These are phyloP conservation scores for Fusarium sarcochroum DNA, from an alignment of 2,329 filamentous ascomycete genomes.

Conservation along the genomic window DNA sequence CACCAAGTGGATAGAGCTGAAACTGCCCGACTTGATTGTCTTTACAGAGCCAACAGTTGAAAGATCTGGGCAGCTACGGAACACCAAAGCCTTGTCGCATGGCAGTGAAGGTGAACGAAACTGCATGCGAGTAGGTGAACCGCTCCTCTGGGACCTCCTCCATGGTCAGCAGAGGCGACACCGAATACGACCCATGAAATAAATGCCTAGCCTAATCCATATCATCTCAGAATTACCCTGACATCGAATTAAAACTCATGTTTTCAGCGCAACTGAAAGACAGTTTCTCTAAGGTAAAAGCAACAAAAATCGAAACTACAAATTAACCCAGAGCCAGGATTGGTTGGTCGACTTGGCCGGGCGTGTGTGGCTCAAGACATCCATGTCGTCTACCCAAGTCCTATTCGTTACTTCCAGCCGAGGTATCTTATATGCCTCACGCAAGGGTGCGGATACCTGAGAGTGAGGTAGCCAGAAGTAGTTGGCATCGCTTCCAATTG, in stretches of 20 bases:
- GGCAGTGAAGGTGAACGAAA: not conserved
- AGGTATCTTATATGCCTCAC: conserved; percentile 36
- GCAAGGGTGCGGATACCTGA: conserved; percentile 29
- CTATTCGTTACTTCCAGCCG: conserved; percentile 29
- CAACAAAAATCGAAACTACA: conserved; percentile 35
- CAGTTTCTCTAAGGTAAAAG: conserved; percentile 36
- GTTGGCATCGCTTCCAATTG: conserved; percentile 29
- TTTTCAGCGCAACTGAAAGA: not conserved
- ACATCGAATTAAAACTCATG: conserved; percentile 8
- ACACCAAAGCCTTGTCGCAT: conserved; percentile 10
- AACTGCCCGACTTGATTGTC: conserved; percentile 26
- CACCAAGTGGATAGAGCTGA: conserved; percentile 33
- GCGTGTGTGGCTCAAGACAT: conserved; percentile 15
- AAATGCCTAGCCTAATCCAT: conserved; percentile 9
- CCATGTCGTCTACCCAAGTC: conserved; percentile 11
- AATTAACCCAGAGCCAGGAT: conserved; percentile 19
- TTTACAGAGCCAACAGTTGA: conserved; percentile 12
- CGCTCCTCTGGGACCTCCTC: conserved; percentile 21
- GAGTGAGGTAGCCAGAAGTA: conserved; percentile 34
- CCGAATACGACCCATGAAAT: conserved; percentile 11
- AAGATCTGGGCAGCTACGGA: conserved; percentile 10
- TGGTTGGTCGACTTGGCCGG: conserved; percentile 21
- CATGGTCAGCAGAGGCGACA: conserved; percentile 17
- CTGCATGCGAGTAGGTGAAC: conserved; percentile 12
- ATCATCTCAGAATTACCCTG: conserved; percentile 6